Evolutionary conservation across 75 land plant genomes (phyloP).

Genomic region (Pinus albicaulis): DNA sequence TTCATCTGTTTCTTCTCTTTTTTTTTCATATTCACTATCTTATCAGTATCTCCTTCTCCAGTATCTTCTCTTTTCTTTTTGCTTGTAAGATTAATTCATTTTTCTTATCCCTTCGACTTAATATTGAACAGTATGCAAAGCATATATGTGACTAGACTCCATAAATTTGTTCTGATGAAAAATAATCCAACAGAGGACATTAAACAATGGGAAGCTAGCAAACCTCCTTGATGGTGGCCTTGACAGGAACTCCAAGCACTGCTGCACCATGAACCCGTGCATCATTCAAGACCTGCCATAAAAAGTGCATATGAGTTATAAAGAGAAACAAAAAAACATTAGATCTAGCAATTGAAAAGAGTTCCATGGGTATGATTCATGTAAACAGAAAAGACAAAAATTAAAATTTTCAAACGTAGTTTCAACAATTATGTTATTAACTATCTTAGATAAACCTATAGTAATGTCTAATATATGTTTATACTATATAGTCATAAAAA

Average conservation of each 20-base stretch:
- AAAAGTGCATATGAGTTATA: not conserved
- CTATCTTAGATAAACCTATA: not conserved
- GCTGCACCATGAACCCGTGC: conserved; percentile 91
- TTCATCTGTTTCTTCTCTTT: too few relatives aligned
- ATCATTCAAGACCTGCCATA: conserved; percentile 78
- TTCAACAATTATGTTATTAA: not conserved
- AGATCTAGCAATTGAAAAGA: not conserved
- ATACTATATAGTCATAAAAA: not conserved
- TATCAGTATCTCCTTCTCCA: too few relatives aligned
- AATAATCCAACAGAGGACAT: not conserved
- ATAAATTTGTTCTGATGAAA: too few relatives aligned
- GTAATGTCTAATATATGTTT: too few relatives aligned
- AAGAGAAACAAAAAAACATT: not conserved
- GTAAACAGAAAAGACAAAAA: not conserved
- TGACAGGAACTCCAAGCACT: conserved; percentile 97
- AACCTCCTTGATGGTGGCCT: conserved; percentile 99
- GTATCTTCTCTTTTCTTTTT: too few relatives aligned
- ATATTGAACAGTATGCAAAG: too few relatives aligned
- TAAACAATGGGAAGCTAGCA: not conserved
- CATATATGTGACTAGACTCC: too few relatives aligned
- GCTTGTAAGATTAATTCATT: too few relatives aligned
- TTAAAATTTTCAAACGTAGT: not conserved
- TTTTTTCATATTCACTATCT: too few relatives aligned
- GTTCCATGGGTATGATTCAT: not conserved
- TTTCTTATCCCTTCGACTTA: too few relatives aligned